Base-by-base conservation (phyloP, 75 land plant species). In the Ceratopteris richardii region DNA sequence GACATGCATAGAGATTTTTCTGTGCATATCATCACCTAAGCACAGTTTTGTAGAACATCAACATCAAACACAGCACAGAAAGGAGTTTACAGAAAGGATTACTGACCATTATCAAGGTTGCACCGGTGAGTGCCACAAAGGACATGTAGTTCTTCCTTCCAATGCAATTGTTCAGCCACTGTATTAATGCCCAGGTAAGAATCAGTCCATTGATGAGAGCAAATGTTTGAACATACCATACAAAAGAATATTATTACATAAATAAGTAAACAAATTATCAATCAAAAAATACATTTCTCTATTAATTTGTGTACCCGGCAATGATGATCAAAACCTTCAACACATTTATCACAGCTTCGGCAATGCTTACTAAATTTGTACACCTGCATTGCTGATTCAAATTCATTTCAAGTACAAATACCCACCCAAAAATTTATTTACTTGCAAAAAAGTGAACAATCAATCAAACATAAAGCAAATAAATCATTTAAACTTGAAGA, bases 291-390 rank as follows among this genome's bases (percentile, higher is more conserved):
- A n/a, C n/a, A n/a, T n/a, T n/a, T n/a, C n/a, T n/a, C n/a, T n/a
- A n/a, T n/a, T n/a, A n/a, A n/a, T n/a, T n/a, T n/a, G n/a, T 23
- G 24, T 68, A 95, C 99, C 69, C 99, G 83, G 67, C 96, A 95
- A 67, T 95, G 99, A 72, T 90, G 96, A 68, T 95, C 99, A 74
- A 95, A 95, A 0, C 92, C 92, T 74, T 95, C 96, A 57, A 90
- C 96, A 71, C 99, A 95, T 67, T 95, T 95, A 69, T 90, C 97
- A 67, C 99, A 95, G 56, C 86, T 90, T 65, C 92, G 71, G 67
- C 99, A 95, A 63, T 95, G 99, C 64, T 95, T 95, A 75, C 99
- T 95, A 65, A 79, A 83, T 64, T 84, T 94, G 18, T 82, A 85
- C n/a, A 90, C 96, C 96, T 94, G 72, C 58, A 71, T 28, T 52